Conservation (phyloP, 1,284 basidiomycete genomes). For the Prillingera fragicola region DNA sequence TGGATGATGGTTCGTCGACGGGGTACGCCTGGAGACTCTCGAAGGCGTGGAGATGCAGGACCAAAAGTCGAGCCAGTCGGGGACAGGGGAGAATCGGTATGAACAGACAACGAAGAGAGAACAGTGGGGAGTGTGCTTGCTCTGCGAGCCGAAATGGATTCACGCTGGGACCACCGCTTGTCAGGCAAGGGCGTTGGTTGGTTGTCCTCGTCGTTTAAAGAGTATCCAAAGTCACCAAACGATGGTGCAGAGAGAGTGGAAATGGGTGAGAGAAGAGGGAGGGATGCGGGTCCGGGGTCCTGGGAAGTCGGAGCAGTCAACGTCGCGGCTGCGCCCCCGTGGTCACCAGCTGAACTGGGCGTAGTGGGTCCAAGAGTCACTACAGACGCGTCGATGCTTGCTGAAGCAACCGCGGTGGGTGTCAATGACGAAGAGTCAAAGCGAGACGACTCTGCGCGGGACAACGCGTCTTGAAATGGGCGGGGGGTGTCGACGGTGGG, state of each 20-base stretch:
- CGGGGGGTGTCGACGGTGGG: no score
- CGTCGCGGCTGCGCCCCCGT: no score
- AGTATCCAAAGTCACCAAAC: background rate
- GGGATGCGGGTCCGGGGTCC: conserved; percentile 17
- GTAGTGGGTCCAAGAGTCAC: no score
- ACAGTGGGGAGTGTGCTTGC: background rate
- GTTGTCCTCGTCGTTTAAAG: conserved; percentile 1
- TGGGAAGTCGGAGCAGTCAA: no score
- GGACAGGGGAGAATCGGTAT: conserved; percentile 9
- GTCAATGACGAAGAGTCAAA: no score
- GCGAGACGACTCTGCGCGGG: no score
- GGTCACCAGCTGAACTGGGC: no score
- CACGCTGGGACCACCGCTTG: background rate
- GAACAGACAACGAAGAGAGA: conserved; percentile 3
- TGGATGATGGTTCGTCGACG: conserved; percentile 35
- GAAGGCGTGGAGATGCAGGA: conserved; percentile 21
- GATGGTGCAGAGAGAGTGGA: conserved; percentile 24
- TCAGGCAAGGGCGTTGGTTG: background rate
- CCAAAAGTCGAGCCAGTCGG: conserved; percentile 12
- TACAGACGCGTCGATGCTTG: no score
- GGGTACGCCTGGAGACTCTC: conserved; percentile 30
- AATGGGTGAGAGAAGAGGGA: conserved; percentile 27
- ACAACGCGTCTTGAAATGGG: no score
- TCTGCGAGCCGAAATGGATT: conserved; percentile 12
- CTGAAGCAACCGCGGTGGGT: no score